Conservation (phyloP, 1,139 yeast genomes). For the Protomyces inouyei region DNA sequence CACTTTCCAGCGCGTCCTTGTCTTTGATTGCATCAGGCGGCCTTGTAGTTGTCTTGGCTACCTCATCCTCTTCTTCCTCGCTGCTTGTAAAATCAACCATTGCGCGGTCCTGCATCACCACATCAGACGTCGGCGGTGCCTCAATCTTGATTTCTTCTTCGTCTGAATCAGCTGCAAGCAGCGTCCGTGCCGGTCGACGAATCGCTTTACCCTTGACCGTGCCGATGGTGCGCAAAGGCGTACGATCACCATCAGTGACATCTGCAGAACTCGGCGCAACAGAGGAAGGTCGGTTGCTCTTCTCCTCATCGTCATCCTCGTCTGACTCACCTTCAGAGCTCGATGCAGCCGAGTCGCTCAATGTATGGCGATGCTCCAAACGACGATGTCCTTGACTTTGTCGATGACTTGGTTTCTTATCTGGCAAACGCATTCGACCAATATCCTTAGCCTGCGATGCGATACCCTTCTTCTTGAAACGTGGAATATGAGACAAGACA, state of each 20-base stretch:
- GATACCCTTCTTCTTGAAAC: slow-evolving; percentile 8
- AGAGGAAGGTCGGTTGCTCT: background rate
- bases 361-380: background rate
- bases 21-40: background rate
- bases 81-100: background rate
- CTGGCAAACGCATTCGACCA: slow-evolving; percentile 17
- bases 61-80: slow-evolving; percentile 29
- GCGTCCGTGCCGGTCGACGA: background rate
- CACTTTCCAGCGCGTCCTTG: slow-evolving; percentile 13
- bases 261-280: background rate
- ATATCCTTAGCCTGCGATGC: background rate
- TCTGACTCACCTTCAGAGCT: background rate
- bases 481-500: slow-evolving; percentile 13
- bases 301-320: background rate
- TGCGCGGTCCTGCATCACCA: background rate
- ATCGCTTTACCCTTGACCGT: background rate
- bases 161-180: background rate
- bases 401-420: background rate
- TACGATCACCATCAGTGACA: background rate
- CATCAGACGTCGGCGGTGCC: background rate
- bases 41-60: background rate
- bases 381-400: background rate
- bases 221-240: background rate
- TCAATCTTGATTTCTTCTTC: background rate
- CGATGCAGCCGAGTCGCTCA: background rate